phyloP scores from a whole-genome alignment of 1,284 basidiomycete genomes.

The Puccinia hordei region DNA sequence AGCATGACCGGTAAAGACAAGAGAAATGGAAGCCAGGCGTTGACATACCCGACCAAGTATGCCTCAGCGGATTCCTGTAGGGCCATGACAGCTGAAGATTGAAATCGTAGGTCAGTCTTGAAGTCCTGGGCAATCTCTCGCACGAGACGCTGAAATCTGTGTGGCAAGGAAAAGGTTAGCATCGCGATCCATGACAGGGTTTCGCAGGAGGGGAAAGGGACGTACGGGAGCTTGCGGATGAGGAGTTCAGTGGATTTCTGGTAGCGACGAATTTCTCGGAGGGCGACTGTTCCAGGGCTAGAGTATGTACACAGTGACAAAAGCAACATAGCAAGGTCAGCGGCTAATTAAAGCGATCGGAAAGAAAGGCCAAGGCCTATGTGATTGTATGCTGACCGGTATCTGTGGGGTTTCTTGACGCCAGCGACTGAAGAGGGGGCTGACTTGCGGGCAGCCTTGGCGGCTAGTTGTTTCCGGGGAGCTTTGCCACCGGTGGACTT shows the following conservation, averaged over 20 bases:
- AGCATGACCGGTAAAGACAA: background rate
- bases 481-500: constrained; percentile 71
- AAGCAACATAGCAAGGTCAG: background rate
- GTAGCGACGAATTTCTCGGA: constrained; percentile 57
- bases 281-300: constrained; percentile 57
- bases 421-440: constrained; percentile 62
- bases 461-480: constrained; percentile 64
- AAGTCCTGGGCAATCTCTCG: constrained; percentile 62
- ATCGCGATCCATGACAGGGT: background rate
- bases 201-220: constrained; percentile 28
- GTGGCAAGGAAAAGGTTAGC: background rate
- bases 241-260: constrained; percentile 62
- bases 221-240: too few relatives aligned
- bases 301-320: background rate
- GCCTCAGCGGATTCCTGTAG: too few relatives aligned
- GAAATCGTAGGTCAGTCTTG: constrained; percentile 70
- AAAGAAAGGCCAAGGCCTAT: constrained; percentile 61
- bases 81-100: constrained; percentile 76
- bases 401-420: constrained; percentile 69
- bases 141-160: constrained; percentile 56
- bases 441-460: constrained; percentile 64
- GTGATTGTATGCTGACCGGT: constrained; percentile 64
- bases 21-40: background rate
- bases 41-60: constrained; percentile 61
- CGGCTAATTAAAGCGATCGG: constrained; percentile 54